These are phyloP conservation scores for Penicillium roqueforti DNA, from an alignment of 495 filamentous ascomycete genomes.

Conservation along the genomic window DNA sequence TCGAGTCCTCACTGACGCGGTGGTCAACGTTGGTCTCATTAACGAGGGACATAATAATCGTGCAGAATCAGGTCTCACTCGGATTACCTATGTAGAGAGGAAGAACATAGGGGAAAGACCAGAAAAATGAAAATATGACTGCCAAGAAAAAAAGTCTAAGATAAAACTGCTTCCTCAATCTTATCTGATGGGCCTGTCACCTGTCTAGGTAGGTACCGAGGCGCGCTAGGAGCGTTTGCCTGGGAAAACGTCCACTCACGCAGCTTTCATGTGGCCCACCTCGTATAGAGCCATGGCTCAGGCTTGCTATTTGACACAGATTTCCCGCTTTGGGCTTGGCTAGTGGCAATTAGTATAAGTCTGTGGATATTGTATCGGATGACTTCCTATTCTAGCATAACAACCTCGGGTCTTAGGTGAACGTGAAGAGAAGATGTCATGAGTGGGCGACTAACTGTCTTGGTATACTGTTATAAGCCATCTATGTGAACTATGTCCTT, in stretches of 20 bases:
- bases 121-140: neutral
- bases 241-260: neutral
- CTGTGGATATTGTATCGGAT: neutral
- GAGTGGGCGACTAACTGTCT: neutral
- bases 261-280: neutral
- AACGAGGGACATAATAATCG: neutral
- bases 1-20: neutral
- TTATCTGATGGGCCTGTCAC: conserved; percentile 7
- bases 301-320: neutral
- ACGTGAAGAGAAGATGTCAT: neutral
- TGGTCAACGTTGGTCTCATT: neutral
- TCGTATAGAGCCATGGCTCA: neutral
- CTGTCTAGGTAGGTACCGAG: neutral
- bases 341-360: no score
- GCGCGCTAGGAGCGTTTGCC: neutral
- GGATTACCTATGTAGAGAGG: neutral
- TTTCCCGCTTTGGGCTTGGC: neutral
- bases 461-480: neutral
- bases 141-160: neutral
- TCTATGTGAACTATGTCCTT: neutral
- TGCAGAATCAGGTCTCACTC: neutral
- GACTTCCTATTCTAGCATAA: neutral
- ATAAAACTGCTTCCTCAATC: neutral
- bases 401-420: neutral
- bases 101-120: neutral